Conservation (phyloP, 2,329 filamentous ascomycete species). For the Fusarium keratoplasticum region DNA sequence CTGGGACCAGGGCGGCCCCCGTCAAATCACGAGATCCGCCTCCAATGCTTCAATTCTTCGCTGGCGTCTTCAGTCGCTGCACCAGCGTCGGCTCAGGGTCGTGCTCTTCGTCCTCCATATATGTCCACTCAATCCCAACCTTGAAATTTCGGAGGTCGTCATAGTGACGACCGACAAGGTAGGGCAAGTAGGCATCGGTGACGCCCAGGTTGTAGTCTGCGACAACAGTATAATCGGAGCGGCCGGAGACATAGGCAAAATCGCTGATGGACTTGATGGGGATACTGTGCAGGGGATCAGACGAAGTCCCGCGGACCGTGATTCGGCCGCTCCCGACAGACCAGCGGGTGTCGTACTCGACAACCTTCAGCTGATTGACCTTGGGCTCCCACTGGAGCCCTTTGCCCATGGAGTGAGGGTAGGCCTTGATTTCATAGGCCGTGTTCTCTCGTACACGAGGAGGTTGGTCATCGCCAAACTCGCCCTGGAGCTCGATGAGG, state of each 20-base stretch:
- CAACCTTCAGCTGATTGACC: not conserved
- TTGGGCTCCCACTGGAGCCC: slow-evolving; percentile 4
- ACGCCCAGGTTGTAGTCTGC: not conserved
- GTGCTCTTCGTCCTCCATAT: too few relatives aligned
- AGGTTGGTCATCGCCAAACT: not conserved
- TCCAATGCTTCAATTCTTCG: too few relatives aligned
- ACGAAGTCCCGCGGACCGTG: not conserved
- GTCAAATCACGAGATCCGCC: too few relatives aligned
- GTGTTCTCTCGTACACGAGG: not conserved
- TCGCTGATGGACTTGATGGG: slow-evolving; percentile 4
- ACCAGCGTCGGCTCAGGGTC: too few relatives aligned
- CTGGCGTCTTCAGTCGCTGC: too few relatives aligned
- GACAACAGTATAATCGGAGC: not conserved
- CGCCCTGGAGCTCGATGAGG: slow-evolving; percentile 5
- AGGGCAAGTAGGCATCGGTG: not conserved
- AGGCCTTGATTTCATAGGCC: slow-evolving; percentile 8
- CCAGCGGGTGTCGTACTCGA: not conserved
- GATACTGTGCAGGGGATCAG: slow-evolving; percentile 2
- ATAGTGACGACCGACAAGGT: not conserved
- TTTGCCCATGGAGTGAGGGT: not conserved
- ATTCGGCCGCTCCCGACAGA: not conserved
- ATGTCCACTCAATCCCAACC: too few relatives aligned
- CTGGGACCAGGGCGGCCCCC: too few relatives aligned
- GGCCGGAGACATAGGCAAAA: not conserved
- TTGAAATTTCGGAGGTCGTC: not conserved